Conservation (phyloP, 805 yeast genomes). For the Candida taoyuanica region DNA sequence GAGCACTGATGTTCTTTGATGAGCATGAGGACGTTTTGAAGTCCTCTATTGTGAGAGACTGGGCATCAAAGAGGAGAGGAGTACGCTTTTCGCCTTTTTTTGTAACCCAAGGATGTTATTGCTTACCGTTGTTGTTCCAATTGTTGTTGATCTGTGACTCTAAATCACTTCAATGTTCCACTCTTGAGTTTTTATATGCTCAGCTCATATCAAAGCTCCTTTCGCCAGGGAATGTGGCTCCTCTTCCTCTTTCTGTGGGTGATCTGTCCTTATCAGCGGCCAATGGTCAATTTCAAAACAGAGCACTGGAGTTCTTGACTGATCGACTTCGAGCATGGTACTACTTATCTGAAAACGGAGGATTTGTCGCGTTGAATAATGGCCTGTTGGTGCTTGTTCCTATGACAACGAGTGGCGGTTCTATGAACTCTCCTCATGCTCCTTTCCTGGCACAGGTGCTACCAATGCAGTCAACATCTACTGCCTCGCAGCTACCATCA, state of each 20-base stretch:
- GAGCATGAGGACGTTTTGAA: not conserved
- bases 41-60: not conserved
- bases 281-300: not conserved
- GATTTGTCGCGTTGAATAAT: too few relatives aligned
- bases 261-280: not conserved
- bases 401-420: too few relatives aligned
- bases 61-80: not conserved
- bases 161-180: conserved; percentile 8
- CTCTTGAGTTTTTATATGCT: conserved; percentile 12
- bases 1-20: not conserved
- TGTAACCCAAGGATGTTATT: not conserved
- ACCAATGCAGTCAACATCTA: too few relatives aligned
- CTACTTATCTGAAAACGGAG: not conserved
- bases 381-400: too few relatives aligned
- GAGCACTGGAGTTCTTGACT: too few relatives aligned
- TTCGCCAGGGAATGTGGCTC: not conserved
- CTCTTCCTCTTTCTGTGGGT: not conserved
- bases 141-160: conserved; percentile 13
- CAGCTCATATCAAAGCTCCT: not conserved
- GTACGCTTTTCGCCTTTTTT: not conserved
- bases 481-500: too few relatives aligned
- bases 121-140: conserved; percentile 12
- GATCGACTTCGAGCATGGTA: not conserved
- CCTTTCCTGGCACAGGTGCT: too few relatives aligned
- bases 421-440: too few relatives aligned